Evolutionary conservation across 1,284 basidiomycete species (phyloP), one percentile per base, ranked within the genome.

Genomic region (Ceratobasidium sp.): DNA sequence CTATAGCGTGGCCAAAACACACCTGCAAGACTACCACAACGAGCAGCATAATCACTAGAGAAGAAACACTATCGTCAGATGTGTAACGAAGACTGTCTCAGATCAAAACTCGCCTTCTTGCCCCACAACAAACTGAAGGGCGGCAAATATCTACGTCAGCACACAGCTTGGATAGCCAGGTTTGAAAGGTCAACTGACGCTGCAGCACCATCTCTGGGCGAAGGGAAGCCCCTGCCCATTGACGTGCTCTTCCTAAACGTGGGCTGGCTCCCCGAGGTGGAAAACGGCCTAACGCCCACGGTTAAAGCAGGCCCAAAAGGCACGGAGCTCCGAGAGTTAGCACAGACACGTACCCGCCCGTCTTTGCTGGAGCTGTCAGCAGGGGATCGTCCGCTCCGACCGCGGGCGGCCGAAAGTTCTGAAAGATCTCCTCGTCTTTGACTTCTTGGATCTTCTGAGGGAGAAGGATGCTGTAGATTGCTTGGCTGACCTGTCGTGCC

Each of bases 401-500:
- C 46, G 62, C 48, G 21, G 62, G 62, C 6, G 62, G 62, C 28
- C 62, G 62, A 40, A 66, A 66, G 25, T 66, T 66, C 62, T 66
- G 62, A 49, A 66, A 66, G 14, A 66, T 66, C 40, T 66, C 62
- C 48, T 66, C 62, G 62, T 66, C 62, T 30, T 53, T 66, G 62
- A 66, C 49, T 48, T 66, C 62, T 66, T 66, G 62, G 40, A 66
- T 51, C 33, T 66, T 66, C 33, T 66, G 30, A 9, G 62, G 62
- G n/a, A 66, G 62, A n/a, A 66, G 62, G 49, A 53, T 28, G 18
- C 11, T 66, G 48, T 66, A 66, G 28, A 66, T 66, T 40, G 62
- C 33, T 33, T 66, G 62, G 21, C 62, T 66, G 16, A 48, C 62
- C 53, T 53, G 48, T 11, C 62, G 62, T 38, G 46, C 48, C 7